These are phyloP conservation scores for Tillandsia fasciculata DNA, from an alignment of 176 grass and related monocot genomes.

Conservation along the genomic window DNA sequence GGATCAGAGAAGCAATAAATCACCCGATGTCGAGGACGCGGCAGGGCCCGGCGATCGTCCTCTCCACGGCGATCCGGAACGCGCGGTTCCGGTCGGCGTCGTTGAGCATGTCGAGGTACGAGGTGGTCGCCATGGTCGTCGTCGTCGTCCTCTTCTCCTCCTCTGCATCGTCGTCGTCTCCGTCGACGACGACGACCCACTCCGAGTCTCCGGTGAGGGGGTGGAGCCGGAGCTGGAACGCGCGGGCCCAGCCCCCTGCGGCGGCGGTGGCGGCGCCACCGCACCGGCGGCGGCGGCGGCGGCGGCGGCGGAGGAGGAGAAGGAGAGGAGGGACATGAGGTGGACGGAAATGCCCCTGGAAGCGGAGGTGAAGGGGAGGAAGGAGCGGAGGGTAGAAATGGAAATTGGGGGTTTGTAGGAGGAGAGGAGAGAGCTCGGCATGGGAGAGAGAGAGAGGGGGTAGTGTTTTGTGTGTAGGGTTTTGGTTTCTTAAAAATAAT, in stretches of 20 bases:
- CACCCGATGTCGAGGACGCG: slow-evolving; percentile 91
- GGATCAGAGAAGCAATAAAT: slow-evolving; percentile 1
- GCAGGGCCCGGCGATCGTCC: slow-evolving; percentile 47
- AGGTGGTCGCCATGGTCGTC: slow-evolving; percentile 53
- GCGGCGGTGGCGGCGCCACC: neutral
- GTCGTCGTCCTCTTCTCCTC: slow-evolving; percentile 6
- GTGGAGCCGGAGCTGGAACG: slow-evolving; percentile 84
- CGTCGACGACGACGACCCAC: slow-evolving; percentile 71
- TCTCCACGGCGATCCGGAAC: slow-evolving; percentile 59
- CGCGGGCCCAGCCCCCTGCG: slow-evolving; percentile 14
- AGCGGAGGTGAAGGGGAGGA: slow-evolving; percentile 7
- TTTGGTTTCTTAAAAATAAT: too few species aligned
- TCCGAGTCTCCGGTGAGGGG: slow-evolving; percentile 91
- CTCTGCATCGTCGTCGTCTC: slow-evolving; percentile 31
- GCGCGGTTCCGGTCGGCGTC: slow-evolving; percentile 60
- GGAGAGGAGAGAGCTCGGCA: slow-evolving; percentile 28
- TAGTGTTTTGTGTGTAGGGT: too few species aligned
- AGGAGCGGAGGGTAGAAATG: slow-evolving; percentile 2
- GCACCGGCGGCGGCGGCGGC: too few species aligned
- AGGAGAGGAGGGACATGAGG: neutral
- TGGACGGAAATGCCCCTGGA: neutral
- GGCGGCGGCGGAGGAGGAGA: neutral
- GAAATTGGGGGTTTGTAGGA: slow-evolving; percentile 8
- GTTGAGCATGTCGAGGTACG: slow-evolving; percentile 96
- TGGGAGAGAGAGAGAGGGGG: neutral